These are phyloP conservation scores for Coemansia sp. DNA, from an alignment of 192 early-diverging fungal genomes.

Conservation along the genomic window DNA sequence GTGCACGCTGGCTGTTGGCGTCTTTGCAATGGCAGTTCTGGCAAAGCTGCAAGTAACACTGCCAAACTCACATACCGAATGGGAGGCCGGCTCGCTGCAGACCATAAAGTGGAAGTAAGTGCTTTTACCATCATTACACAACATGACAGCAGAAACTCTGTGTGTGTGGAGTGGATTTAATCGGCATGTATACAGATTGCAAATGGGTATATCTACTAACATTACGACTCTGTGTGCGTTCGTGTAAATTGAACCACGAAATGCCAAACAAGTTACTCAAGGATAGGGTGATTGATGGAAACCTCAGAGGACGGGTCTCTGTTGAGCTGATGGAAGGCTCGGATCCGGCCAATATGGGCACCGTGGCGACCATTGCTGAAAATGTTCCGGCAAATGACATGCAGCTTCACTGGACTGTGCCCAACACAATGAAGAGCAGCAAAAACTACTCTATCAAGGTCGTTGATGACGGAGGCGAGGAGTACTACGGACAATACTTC, in stretches of 20 bases:
- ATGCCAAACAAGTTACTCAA: background rate
- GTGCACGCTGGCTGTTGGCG: slow-evolving; percentile 18
- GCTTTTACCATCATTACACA: background rate
- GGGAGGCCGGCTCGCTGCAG: slow-evolving; percentile 40
- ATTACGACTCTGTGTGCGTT: background rate
- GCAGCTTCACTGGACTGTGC: slow-evolving; percentile 43
- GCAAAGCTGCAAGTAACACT: slow-evolving; percentile 48
- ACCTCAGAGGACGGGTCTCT: slow-evolving; percentile 36
- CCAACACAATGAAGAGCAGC: slow-evolving; percentile 43
- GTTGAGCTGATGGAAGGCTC: slow-evolving; percentile 55
- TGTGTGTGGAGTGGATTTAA: background rate
- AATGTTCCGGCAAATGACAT: slow-evolving; percentile 36
- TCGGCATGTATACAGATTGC: background rate
- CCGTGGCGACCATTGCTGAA: slow-evolving; percentile 50
- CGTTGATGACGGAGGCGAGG: slow-evolving; percentile 49
- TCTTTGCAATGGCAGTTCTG: slow-evolving; percentile 25
- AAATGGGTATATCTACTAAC: background rate
- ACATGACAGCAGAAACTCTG: background rate
- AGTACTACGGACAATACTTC: slow-evolving; percentile 53
- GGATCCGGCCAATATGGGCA: slow-evolving; percentile 35
- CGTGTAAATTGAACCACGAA: background rate
- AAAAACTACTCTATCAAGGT: slow-evolving; percentile 51
- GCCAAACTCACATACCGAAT: slow-evolving; percentile 51
- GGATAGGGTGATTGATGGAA: slow-evolving; percentile 29
- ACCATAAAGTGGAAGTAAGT: slow-evolving; percentile 53